Evolutionary conservation across 108 stramenopile species (phyloP), one percentile per base, ranked within the genome.

Genomic region (Licmophora abbreviata): DNA sequence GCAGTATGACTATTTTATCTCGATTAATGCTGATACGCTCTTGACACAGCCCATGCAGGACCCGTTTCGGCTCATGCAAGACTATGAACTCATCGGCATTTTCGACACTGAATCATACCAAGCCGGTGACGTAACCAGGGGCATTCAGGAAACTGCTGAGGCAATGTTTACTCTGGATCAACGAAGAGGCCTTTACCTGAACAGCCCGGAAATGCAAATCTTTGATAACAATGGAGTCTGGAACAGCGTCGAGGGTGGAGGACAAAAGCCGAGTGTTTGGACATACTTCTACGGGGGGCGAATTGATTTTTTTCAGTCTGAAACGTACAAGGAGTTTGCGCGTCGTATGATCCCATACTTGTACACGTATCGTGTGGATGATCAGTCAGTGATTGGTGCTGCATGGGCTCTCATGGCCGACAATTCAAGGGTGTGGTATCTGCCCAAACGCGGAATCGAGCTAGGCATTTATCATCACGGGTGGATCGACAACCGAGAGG

Each of bases 391-490:
- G 5, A 54, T 54, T 33, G 6, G 32, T 4, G 40, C 26, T 5
- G 53, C 32, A 42, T 54, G 53, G 53, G 31, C 53, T 8, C 7
- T 54, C 9, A 14, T 54, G 41, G 53, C 41, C 10, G 53, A 25
- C 20, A 27, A 38, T 10, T n/a, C n/a, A n/a, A 54, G 34, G 23
- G 53, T 54, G 4, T 54, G 53, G 53, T 54, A 41, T 25, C 20
- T 54, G 24, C 24, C 53, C 3, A 38, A 54, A 17, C 53, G 53
- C 17, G 38, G 38, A 7, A 54, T 54, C 9, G 18, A 38, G 21
- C 38, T 54, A 40, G 53, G 53, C 6, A n/a, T 54, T 12, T 54
- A 54, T 24, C 53, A 54, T 24, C 53, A 54, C 21, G 53, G 53
- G 4, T 54, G 53, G 53, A 25, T 54, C n/a, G 53, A 54, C 23